These are phyloP conservation scores for Crucihimalaya himalaica DNA, from an alignment of 345 rosid species.

Conservation along the genomic window DNA sequence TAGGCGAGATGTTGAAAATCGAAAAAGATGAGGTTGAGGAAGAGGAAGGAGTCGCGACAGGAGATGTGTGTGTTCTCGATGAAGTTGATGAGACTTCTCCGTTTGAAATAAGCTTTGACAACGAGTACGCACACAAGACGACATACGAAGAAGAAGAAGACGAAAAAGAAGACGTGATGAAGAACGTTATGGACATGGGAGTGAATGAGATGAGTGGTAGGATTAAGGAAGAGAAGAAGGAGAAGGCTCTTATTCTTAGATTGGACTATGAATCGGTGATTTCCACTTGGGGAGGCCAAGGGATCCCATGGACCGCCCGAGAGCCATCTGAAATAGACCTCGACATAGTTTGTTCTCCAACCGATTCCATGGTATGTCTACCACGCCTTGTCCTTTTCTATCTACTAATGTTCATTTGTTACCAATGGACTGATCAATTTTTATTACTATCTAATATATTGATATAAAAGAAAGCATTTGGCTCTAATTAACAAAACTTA, in stretches of 20 bases:
- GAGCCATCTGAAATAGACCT: conserved; percentile 59
- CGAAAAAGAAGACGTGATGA: conserved; percentile 42
- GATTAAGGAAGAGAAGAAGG: conserved; percentile 45
- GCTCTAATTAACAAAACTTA: conserved; percentile 1
- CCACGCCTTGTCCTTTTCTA: background rate
- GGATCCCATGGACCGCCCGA: conserved; percentile 76
- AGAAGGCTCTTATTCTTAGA: conserved; percentile 51
- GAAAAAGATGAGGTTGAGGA: conserved; percentile 47
- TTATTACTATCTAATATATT: background rate
- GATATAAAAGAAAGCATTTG: background rate
- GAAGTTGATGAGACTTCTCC: conserved; percentile 47
- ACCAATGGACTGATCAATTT: background rate
- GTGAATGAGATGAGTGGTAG: conserved; percentile 23
- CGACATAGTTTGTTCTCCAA: conserved; percentile 54
- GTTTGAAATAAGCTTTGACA: conserved; percentile 71
- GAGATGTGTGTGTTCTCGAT: conserved; percentile 37
- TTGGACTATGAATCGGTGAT: conserved; percentile 69
- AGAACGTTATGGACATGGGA: conserved; percentile 28
- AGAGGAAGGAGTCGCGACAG: background rate
- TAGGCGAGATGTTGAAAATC: conserved; percentile 46
- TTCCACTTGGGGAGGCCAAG: conserved; percentile 66
- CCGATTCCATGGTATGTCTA: conserved; percentile 54
- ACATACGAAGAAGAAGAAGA: conserved; percentile 44
- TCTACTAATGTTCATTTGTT: background rate
- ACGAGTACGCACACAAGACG: conserved; percentile 43